A percentile compares a stretch with the other conserved stretches of the same genome.
phyloP scores from a whole-genome alignment of 306 rosid species.

The Abrus pulchellus region DNA sequence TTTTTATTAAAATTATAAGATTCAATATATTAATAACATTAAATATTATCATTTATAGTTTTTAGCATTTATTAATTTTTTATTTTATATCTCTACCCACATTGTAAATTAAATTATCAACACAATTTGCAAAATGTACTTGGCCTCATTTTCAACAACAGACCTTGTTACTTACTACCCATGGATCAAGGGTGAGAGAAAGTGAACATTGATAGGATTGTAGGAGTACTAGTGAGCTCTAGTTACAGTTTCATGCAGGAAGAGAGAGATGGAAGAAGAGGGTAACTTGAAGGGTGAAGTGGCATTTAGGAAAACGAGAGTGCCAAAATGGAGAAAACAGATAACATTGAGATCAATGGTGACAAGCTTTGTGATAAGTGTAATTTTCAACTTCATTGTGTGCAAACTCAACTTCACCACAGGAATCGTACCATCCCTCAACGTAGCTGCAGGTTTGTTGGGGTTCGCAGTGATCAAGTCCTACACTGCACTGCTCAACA shows the following conservation, averaged over 20 bases:
- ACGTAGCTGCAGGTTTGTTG: constrained; percentile 78
- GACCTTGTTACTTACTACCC: not conserved
- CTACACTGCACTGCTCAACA: constrained; percentile 57
- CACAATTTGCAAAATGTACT: not conserved
- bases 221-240: not conserved
- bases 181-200: not conserved
- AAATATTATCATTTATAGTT: too few relatives aligned
- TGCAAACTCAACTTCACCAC: constrained; percentile 81
- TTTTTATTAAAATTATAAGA: too few relatives aligned
- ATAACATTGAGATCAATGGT: constrained; percentile 66
- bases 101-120: not conserved
- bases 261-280: not conserved
- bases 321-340: constrained; percentile 71
- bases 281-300: constrained; percentile 54
- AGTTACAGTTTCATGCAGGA: too few relatives aligned
- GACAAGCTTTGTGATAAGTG: constrained; percentile 63
- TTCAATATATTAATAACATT: too few relatives aligned
- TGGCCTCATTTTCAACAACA: not conserved
- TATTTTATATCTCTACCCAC: too few relatives aligned
- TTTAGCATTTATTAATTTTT: too few relatives aligned
- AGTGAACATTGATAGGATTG: not conserved
- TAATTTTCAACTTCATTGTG: constrained; percentile 69
- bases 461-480: constrained; percentile 69
- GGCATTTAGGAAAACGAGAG: constrained; percentile 53
- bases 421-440: constrained; percentile 79